These are phyloP conservation scores for Phytophthora tentaculata DNA, from an alignment of 352 stramenopile genomes.

Conservation along the genomic window DNA sequence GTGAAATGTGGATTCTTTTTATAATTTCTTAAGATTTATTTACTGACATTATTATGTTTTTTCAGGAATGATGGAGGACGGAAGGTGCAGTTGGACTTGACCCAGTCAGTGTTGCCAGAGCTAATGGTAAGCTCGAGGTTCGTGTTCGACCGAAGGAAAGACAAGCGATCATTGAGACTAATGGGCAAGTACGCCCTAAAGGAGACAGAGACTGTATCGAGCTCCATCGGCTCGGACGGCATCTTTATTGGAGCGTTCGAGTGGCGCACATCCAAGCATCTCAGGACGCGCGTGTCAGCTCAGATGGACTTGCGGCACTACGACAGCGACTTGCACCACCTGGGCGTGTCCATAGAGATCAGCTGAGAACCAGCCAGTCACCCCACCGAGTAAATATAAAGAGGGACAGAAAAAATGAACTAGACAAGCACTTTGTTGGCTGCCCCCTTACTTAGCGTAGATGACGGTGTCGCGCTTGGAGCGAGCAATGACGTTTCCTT, in stretches of 20 bases:
- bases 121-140: constrained; percentile 73
- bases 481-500: constrained; percentile 87
- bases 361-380: constrained; percentile 37
- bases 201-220: constrained; percentile 51
- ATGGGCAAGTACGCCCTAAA: constrained; percentile 62
- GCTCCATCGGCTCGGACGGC: constrained; percentile 77
- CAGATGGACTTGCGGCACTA: constrained; percentile 87
- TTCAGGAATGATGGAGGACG: constrained; percentile 72
- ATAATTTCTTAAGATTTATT: background rate
- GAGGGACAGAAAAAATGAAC: constrained; percentile 3
- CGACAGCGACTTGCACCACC: constrained; percentile 84
- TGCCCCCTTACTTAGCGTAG: constrained; percentile 80
- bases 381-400: constrained; percentile 38
- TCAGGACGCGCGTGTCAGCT: constrained; percentile 77
- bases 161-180: constrained; percentile 67
- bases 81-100: constrained; percentile 63
- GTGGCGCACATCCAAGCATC: constrained; percentile 73
- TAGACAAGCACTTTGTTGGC: constrained; percentile 1
- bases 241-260: constrained; percentile 80
- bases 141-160: constrained; percentile 70
- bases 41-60: background rate
- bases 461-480: constrained; percentile 90
- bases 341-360: constrained; percentile 87
- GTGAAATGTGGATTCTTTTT: constrained; percentile 21
- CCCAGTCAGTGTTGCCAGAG: constrained; percentile 58